A percentile compares a stretch with the other conserved stretches of the same genome.
Conservation (phyloP, 2,329 filamentous ascomycete genomes). For the Diplodia sapinea region DNA sequence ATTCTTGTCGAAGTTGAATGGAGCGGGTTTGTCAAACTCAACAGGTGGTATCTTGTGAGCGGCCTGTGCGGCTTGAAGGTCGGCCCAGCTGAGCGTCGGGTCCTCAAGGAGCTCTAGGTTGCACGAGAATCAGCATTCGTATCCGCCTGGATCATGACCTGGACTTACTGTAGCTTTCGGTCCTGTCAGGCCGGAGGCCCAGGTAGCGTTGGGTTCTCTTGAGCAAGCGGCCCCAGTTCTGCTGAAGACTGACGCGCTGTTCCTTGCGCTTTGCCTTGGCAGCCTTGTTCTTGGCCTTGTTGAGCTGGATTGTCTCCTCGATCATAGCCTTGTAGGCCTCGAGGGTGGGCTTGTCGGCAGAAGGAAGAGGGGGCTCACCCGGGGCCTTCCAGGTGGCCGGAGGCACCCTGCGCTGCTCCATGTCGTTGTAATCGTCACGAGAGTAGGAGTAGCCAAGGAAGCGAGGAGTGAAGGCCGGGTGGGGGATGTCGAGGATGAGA, state of each 20-base stretch:
- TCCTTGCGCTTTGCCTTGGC: conserved; percentile 58
- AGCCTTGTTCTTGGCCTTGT: conserved; percentile 57
- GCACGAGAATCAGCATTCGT: conserved; percentile 10
- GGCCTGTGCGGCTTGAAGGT: conserved; percentile 21
- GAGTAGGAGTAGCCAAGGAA: conserved; percentile 67
- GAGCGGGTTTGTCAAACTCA: conserved; percentile 53
- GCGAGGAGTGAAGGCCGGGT: conserved; percentile 67
- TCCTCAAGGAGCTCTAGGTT: conserved; percentile 25
- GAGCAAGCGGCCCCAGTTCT: conserved; percentile 61
- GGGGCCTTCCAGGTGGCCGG: conserved; percentile 34
- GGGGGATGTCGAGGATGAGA: conserved; percentile 68
- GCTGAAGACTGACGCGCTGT: conserved; percentile 57
- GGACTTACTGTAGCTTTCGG: conserved; percentile 32
- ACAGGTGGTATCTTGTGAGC: conserved; percentile 41
- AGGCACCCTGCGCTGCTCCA: conserved; percentile 42
- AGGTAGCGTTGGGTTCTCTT: conserved; percentile 73
- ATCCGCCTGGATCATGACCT: not conserved
- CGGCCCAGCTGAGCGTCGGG: conserved; percentile 23
- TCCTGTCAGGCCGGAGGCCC: conserved; percentile 61
- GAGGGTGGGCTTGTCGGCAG: conserved; percentile 47
- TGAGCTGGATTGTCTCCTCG: conserved; percentile 56
- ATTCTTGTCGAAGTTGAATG: conserved; percentile 58
- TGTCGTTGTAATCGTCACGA: conserved; percentile 51
- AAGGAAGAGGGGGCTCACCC: conserved; percentile 36
- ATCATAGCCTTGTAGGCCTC: conserved; percentile 62